Evolutionary conservation across 257 asterid species (phyloP), one percentile per base, ranked within the genome.

Genomic region (Penstemon barbatus): DNA sequence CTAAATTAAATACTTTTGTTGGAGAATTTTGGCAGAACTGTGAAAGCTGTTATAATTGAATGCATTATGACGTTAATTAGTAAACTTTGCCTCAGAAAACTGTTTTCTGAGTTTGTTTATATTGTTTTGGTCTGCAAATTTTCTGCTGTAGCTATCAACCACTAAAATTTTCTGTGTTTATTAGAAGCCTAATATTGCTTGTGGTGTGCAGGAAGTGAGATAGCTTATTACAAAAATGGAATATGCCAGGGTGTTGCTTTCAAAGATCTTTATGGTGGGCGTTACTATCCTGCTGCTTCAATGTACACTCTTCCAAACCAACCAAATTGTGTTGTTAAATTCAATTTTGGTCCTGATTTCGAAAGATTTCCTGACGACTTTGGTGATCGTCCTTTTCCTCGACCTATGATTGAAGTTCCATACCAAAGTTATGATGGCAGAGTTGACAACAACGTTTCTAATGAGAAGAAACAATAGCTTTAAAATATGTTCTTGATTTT

Each of bases 301-400:
- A 89, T 94, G 96, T 94, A 86, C 79, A 94, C 99, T 18, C 96
- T 94, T 71, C 99, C 99, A 0, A 84, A 89, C 80, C 97, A 91
- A 72, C 92, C 97, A 40, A 83, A 85, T 71, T 94, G 99, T 73
- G 80, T 80, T 49, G 97, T 94, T 66, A 87, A 82, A 81, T 94
- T 91, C 89, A 94, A 91, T 80, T 94, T 94, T 38, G 99, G 99
- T 45, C 99, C 99, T n/a, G 86, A 91, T 70, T 94, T 94, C 72
- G 95, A 89, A 61, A 56, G 7, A 36, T 91, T 83, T 63, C 99
- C 99, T 5, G 87, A 84, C 38, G 95, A 91, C 68, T 89, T 94
- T 66, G 96, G 87, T 60, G 95, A 74, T 5, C 88, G 86, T 57
- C 85, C 84, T 58, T 54, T 56, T 36, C 99, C 99, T 40, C 81